phyloP scores from a whole-genome alignment of 345 rosid genomes.

The Physaria fendleri region DNA sequence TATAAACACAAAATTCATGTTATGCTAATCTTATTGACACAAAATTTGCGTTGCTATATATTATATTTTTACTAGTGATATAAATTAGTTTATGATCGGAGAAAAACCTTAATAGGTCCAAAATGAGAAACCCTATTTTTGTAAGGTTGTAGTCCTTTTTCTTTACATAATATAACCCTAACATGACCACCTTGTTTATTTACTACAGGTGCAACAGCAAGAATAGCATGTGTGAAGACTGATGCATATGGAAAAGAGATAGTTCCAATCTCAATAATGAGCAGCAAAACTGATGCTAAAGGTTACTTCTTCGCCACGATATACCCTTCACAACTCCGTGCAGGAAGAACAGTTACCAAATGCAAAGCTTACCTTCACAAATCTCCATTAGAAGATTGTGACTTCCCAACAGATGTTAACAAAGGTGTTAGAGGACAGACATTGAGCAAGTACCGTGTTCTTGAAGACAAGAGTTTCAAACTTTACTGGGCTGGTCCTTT shows the following conservation, averaged over 20 bases:
- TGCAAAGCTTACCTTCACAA: conserved; percentile 49
- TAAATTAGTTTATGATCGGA: too few species aligned
- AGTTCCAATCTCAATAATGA: conserved; percentile 34
- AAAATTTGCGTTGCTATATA: too few species aligned
- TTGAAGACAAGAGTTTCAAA: conserved; percentile 39
- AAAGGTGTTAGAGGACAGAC: conserved; percentile 40
- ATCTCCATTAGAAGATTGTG: conserved; percentile 42
- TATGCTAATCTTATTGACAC: too few species aligned
- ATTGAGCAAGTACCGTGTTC: conserved; percentile 36
- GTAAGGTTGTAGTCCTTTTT: too few species aligned
- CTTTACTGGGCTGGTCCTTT: conserved; percentile 35
- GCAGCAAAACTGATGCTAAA: conserved; percentile 38
- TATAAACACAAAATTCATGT: too few species aligned
- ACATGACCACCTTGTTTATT: too few species aligned
- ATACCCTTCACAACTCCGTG: conserved; percentile 26
- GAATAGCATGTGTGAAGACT: conserved; percentile 41
- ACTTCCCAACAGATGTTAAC: conserved; percentile 44
- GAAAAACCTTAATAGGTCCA: too few species aligned
- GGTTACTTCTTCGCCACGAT: conserved; percentile 53
- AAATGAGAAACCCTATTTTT: too few species aligned
- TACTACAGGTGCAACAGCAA: conserved; percentile 43
- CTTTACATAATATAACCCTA: too few species aligned
- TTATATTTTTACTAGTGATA: too few species aligned
- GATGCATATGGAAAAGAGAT: conserved; percentile 51
- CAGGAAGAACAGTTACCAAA: conserved; percentile 32